Conservation (phyloP, 192 early-diverging fungal genomes). For the Backusella liffmaniae region DNA sequence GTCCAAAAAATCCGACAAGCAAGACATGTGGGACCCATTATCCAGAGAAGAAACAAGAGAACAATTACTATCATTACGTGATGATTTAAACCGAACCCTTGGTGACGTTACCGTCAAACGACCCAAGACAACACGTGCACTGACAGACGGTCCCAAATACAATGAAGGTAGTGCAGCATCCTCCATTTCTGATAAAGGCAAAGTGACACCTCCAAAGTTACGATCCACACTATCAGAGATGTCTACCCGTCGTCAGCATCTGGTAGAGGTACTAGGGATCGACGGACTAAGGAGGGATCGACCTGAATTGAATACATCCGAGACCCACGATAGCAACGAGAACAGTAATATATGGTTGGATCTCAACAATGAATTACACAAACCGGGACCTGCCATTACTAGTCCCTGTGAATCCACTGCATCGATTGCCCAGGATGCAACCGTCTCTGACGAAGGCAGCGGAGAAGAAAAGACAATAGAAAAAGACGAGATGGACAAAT, state of each 20-base stretch:
- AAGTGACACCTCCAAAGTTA: neutral
- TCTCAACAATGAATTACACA: conserved; percentile 30
- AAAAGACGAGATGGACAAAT: conserved; percentile 11
- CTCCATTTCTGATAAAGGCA: neutral
- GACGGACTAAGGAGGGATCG: conserved; percentile 14
- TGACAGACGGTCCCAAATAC: neutral
- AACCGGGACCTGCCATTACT: conserved; percentile 31
- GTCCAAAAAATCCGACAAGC: neutral
- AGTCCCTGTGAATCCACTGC: conserved; percentile 14
- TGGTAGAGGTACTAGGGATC: conserved; percentile 36
- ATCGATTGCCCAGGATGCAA: conserved; percentile 18
- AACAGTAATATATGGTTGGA: conserved; percentile 22
- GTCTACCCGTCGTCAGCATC: conserved; percentile 19
- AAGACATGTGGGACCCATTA: conserved; percentile 18
- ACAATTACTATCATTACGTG: conserved; percentile 14
- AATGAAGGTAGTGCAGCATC: neutral
- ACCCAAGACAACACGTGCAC: neutral
- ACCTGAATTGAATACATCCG: neutral
- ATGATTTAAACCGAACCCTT: conserved; percentile 10
- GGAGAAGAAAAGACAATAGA: neutral
- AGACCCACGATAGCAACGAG: neutral
- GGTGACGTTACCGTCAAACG: neutral
- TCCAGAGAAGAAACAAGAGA: conserved; percentile 14
- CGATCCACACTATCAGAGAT: neutral
- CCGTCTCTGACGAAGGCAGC: neutral